phyloP scores from a whole-genome alignment of 148 eudicot genomes.

The Fagopyrum esculentum region DNA sequence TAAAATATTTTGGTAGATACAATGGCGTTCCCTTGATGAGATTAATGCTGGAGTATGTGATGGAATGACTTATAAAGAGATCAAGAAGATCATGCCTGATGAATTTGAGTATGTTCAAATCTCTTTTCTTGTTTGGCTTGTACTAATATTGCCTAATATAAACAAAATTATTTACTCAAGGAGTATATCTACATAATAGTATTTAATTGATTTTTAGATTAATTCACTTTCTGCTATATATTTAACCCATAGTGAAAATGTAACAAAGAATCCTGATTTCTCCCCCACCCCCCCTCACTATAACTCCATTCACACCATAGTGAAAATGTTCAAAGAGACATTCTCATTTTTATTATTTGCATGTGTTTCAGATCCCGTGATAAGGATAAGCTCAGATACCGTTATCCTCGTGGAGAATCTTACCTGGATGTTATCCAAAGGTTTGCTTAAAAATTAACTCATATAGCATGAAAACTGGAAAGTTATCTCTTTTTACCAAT shows the following conservation, averaged over 20 bases:
- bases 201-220: background rate
- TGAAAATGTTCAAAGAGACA: background rate
- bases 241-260: background rate
- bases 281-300: background rate
- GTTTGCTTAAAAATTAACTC: constrained; percentile 24
- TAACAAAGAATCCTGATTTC: background rate
- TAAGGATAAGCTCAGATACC: constrained; percentile 89
- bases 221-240: background rate
- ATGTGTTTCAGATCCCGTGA: constrained; percentile 57
- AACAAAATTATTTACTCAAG: background rate
- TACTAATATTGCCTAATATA: background rate
- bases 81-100: constrained; percentile 94
- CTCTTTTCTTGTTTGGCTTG: constrained; percentile 5
- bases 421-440: constrained; percentile 98
- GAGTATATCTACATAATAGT: background rate
- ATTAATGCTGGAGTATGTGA: constrained; percentile 96
- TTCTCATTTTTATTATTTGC: background rate
- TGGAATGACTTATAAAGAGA: constrained; percentile 93
- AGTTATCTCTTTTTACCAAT: background rate
- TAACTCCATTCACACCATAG: constrained; percentile 2
- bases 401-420: constrained; percentile 99
- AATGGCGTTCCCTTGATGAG: constrained; percentile 99
- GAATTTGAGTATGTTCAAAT: constrained; percentile 67
- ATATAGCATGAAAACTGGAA: background rate
- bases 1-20: constrained; percentile 43